Percentiles rank a stretch among this genome's conserved stretches.
These are phyloP conservation scores for Raphanus hybrid DNA, from an alignment of 441 rosid species.

Conservation along the genomic window DNA sequence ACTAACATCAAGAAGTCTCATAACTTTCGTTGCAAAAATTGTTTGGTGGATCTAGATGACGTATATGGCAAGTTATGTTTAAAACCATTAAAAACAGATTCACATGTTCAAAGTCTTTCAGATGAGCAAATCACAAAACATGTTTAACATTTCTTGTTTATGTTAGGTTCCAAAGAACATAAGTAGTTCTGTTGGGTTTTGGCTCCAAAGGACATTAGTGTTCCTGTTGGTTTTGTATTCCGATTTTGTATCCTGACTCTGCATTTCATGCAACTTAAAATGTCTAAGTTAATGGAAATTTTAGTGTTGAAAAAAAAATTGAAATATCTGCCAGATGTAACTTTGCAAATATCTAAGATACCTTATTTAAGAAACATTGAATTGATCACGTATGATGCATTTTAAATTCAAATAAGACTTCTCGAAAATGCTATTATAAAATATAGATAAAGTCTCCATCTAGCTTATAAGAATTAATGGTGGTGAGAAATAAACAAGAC, in stretches of 20 bases:
- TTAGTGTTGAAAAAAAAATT: no score
- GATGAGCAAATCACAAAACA: neutral
- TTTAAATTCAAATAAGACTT: constrained; percentile 20
- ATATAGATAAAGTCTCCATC: constrained; percentile 25
- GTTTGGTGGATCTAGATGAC: constrained; percentile 11
- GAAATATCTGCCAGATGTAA: constrained; percentile 20
- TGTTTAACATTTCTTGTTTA: no score
- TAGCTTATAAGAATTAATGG: constrained; percentile 26
- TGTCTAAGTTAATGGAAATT: no score
- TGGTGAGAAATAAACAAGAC: constrained; percentile 14
- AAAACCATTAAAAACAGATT: neutral
- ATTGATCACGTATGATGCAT: constrained; percentile 13
- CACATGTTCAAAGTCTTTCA: neutral
- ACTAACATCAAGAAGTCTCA: constrained; percentile 4
- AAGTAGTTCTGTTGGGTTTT: no score
- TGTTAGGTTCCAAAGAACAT: no score
- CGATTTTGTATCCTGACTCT: no score
- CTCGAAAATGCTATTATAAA: neutral
- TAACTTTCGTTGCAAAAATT: neutral
- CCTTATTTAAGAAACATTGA: neutral
- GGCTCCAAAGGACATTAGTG: no score
- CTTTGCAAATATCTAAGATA: constrained; percentile 14
- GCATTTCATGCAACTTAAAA: no score
- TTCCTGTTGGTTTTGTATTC: no score
- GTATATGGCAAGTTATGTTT: constrained; percentile 1